Evolutionary conservation across 257 asterid genomes (phyloP).

Genomic region (Thymus quinquecostatus): DNA sequence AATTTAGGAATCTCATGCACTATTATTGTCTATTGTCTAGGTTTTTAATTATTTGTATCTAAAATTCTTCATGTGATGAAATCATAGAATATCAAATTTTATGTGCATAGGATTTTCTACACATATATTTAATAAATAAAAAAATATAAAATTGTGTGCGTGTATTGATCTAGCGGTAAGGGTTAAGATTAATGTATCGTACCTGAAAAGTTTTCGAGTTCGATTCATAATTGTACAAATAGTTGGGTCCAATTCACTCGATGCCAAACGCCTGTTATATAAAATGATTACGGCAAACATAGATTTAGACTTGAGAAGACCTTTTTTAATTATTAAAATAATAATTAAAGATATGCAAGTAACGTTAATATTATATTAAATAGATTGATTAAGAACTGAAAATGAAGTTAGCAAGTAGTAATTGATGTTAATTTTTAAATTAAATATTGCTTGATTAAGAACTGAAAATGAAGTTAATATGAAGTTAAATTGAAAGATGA

Average conservation of each 20-base stretch:
- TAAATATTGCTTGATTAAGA: not conserved
- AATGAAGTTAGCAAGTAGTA: not conserved
- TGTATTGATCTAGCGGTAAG: no score
- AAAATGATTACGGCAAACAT: not conserved
- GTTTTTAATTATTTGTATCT: no score
- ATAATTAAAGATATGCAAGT: not conserved
- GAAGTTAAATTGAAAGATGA: slow-evolving; percentile 20
- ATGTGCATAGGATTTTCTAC: no score
- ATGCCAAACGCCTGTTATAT: slow-evolving; percentile 3
- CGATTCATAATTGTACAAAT: slow-evolving; percentile 4
- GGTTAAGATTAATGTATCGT: no score
- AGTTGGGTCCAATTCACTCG: not conserved
- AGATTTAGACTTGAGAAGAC: not conserved
- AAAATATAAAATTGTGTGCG: no score
- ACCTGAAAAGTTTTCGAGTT: no score
- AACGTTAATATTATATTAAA: not conserved
- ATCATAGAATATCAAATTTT: no score
- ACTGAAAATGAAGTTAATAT: not conserved
- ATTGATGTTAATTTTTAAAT: no score
- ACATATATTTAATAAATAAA: no score
- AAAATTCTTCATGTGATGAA: no score
- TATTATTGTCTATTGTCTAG: no score
- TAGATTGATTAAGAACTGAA: not conserved
- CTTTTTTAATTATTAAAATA: not conserved
- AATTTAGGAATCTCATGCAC: no score